Evolutionary conservation across 257 asterid genomes (phyloP).

Genomic region (Gardenia jasminoides): DNA sequence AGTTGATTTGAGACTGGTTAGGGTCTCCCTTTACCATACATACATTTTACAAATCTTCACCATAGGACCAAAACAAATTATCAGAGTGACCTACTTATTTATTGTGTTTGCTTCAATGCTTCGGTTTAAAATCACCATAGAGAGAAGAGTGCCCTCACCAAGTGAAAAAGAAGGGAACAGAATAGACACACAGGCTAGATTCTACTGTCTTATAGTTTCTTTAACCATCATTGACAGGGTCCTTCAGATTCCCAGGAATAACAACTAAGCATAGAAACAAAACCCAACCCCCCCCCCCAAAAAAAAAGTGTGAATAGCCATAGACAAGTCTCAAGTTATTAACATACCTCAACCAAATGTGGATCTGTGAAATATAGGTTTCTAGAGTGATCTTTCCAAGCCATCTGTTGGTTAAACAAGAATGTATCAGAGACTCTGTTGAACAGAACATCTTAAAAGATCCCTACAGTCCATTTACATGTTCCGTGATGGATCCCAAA

Average conservation of each 20-base stretch:
- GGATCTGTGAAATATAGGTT: constrained; percentile 96
- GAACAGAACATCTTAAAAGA: background rate
- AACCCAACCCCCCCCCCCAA: background rate
- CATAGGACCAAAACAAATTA: background rate
- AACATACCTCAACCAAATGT: constrained; percentile 91
- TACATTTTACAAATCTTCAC: background rate
- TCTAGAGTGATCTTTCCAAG: constrained; percentile 93
- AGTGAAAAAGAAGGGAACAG: background rate
- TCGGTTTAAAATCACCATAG: background rate
- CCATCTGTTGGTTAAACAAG: constrained; percentile 62
- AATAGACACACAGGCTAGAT: background rate
- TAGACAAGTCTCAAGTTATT: background rate
- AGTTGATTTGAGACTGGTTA: background rate
- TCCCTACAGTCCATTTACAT: background rate
- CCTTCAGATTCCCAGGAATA: background rate
- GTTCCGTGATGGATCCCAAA: constrained; percentile 9
- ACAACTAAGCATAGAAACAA: background rate
- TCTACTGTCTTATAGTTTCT: background rate
- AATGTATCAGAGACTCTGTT: constrained; percentile 26
- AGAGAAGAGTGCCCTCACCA: background rate
- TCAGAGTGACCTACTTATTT: background rate
- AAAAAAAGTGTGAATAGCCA: background rate
- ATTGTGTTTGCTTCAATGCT: background rate
- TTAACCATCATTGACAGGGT: background rate
- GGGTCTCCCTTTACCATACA: background rate